Evolutionary conservation across 2,329 filamentous ascomycete species (phyloP), one percentile per base, ranked within the genome.

Genomic region (Xylaria sp.): DNA sequence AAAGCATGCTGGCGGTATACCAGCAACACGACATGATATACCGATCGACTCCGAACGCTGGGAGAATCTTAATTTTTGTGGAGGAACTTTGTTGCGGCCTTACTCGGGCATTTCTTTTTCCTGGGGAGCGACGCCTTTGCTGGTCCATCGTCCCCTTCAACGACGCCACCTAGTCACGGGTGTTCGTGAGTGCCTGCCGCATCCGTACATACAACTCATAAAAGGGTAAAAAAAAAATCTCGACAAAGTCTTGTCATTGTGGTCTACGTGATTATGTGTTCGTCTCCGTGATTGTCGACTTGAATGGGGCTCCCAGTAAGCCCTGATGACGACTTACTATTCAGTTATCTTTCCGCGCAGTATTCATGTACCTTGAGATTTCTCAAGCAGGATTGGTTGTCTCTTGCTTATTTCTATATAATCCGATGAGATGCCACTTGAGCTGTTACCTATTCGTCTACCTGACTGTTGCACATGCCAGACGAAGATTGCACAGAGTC

Each of bases 11-110:
- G 26, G 45, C 52, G 54, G 50, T 52, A 45, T 46, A 54, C 56
- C 47, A 58, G 29, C 29, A 13, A 55, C 19, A 54, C 44, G 56
- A 62, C 50, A 61, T 39, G 56, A 57, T 60, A 54, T 44, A 57
- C 50, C 24, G 51, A 56, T 57, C 40, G 21, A 50, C 51, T 57
- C 49, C n/a, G 44, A 44, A 18, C 47, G 19, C 17, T 24, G 54
- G 57, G 57, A 53, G 54, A 39, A 54, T 51, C 44, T 59, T 62
- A 62, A 62, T 62, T 62, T 57, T 64, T 60, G 63, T 61, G 60
- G 60, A 65, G 60, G 60, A 53, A 52, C 44, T 54, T 60, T 62
- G 54, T 51, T 64, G 52, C 55, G 58, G 57, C 58, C 51, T n/a
- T 44, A 53, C 45, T 41, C 26, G 40, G 56, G 56, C 56, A 53